Conservation (phyloP, 2,329 filamentous ascomycete genomes). For the Trichophyton verrucosum region DNA sequence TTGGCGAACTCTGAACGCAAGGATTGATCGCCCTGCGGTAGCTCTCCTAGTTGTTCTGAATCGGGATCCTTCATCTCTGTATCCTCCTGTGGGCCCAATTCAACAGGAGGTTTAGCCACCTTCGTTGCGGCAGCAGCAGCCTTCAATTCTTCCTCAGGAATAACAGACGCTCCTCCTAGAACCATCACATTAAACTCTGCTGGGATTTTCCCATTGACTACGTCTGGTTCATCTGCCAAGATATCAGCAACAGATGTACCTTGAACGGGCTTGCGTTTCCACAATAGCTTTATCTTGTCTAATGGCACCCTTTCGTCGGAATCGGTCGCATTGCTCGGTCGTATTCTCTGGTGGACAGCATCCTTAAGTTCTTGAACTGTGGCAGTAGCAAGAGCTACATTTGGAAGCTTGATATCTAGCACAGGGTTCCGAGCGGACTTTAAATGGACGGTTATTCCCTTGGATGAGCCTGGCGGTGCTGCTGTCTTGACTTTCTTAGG, state of each 20-base stretch:
- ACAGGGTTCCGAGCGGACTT: conserved; percentile 58
- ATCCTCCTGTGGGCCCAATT: not conserved
- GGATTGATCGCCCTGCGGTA: conserved; percentile 32
- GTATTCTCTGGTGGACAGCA: conserved; percentile 49
- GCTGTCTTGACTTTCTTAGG: conserved; percentile 29
- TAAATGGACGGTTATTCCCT: conserved; percentile 26
- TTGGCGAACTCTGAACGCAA: conserved; percentile 21
- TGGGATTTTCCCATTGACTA: conserved; percentile 28
- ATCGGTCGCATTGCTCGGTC: conserved; percentile 36
- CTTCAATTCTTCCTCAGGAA: conserved; percentile 18
- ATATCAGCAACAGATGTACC: conserved; percentile 72
- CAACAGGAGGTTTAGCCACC: not conserved
- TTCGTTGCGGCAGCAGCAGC: conserved; percentile 22
- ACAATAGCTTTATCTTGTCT: conserved; percentile 76
- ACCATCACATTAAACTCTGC: conserved; percentile 83
- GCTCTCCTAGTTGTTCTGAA: conserved; percentile 2
- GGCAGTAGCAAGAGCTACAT: conserved; percentile 51
- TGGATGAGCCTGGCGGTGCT: conserved; percentile 28
- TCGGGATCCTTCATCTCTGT: conserved; percentile 9
- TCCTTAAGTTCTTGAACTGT: conserved; percentile 69
- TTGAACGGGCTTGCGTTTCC: conserved; percentile 71
- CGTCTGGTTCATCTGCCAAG: conserved; percentile 42
- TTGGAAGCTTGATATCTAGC: conserved; percentile 53
- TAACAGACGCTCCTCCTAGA: conserved; percentile 54
- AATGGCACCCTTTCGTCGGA: conserved; percentile 27